Percentiles rank a stretch among this genome's conserved stretches.
Conservation (phyloP, 495 filamentous ascomycete species). For the Lepidopterella palustris region DNA sequence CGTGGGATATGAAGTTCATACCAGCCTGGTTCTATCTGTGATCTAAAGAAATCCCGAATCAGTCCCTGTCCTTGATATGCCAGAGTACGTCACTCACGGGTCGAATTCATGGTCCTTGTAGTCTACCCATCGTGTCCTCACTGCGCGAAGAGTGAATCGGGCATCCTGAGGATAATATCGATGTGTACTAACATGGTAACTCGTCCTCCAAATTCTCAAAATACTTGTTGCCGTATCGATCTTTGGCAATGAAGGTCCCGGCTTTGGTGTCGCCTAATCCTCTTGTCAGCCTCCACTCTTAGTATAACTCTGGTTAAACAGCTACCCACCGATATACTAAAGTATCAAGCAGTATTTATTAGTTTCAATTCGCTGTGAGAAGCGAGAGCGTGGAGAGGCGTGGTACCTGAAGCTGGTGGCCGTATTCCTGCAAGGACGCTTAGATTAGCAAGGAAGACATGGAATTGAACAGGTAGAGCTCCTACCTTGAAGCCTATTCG, state of each 20-base stretch:
- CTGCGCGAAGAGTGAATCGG: slow-evolving; percentile 40
- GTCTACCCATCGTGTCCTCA: slow-evolving; percentile 97
- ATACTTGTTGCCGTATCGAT: slow-evolving; percentile 94
- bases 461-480: neutral
- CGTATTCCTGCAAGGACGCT: slow-evolving; percentile 59
- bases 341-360: slow-evolving; percentile 7
- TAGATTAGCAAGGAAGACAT: slow-evolving; percentile 35
- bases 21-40: slow-evolving; percentile 93
- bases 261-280: slow-evolving; percentile 88
- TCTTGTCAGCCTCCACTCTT: neutral
- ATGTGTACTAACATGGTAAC: slow-evolving; percentile 61
- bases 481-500: slow-evolving; percentile 79
- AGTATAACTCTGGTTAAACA: neutral
- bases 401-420: slow-evolving; percentile 84
- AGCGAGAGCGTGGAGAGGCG: neutral
- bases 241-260: slow-evolving; percentile 75
- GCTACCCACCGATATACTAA: slow-evolving; percentile 58
- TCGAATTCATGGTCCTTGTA: slow-evolving; percentile 85
- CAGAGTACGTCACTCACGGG: slow-evolving; percentile 46
- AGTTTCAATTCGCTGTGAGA: slow-evolving; percentile 4
- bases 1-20: slow-evolving; percentile 33
- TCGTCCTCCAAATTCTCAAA: slow-evolving; percentile 91
- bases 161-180: neutral
- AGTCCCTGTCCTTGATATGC: slow-evolving; percentile 1
- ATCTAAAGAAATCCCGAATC: slow-evolving; percentile 34